Evolutionary conservation across 1,139 yeast species (phyloP).

Genomic region (Candida sp.): DNA sequence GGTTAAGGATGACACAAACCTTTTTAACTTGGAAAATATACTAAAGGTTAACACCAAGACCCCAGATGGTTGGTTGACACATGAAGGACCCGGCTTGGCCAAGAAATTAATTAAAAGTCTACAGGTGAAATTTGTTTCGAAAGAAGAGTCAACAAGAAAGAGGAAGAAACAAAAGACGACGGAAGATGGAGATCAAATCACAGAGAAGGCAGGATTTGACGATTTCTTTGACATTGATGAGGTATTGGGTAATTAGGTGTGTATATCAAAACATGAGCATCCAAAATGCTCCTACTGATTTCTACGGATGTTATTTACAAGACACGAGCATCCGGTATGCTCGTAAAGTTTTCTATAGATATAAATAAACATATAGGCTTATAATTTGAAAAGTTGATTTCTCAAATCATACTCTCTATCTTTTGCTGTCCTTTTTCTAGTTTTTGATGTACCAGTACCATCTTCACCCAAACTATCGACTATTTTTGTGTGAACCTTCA

Average conservation of each 20-base stretch:
- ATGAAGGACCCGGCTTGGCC: constrained; percentile 7
- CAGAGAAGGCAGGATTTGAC: constrained; percentile 25
- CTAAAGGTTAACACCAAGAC: constrained; percentile 14
- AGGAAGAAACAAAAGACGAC: constrained; percentile 12
- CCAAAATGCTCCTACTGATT: neutral
- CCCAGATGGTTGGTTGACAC: neutral
- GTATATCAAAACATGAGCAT: neutral
- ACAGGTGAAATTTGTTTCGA: constrained; percentile 16
- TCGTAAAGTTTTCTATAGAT: neutral
- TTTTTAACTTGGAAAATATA: constrained; percentile 30
- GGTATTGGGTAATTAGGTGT: constrained; percentile 10
- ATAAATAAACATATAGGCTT: constrained; percentile 1
- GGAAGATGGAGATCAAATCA: constrained; percentile 9
- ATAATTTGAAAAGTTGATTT: constrained; percentile 38
- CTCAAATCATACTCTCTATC: constrained; percentile 41
- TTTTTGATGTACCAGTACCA: constrained; percentile 32
- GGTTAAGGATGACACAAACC: constrained; percentile 18
- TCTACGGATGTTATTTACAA: too few species aligned
- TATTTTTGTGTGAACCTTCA: constrained; percentile 28
- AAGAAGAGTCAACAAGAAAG: constrained; percentile 11
- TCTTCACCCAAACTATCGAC: constrained; percentile 37
- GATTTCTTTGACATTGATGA: constrained; percentile 34
- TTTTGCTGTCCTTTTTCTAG: constrained; percentile 43
- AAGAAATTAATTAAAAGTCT: constrained; percentile 17
- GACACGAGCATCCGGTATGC: neutral